A percentile compares a stretch with the other conserved stretches of the same genome.
Conservation (phyloP, 192 early-diverging fungal genomes). For the Ambispora gerdemannii region DNA sequence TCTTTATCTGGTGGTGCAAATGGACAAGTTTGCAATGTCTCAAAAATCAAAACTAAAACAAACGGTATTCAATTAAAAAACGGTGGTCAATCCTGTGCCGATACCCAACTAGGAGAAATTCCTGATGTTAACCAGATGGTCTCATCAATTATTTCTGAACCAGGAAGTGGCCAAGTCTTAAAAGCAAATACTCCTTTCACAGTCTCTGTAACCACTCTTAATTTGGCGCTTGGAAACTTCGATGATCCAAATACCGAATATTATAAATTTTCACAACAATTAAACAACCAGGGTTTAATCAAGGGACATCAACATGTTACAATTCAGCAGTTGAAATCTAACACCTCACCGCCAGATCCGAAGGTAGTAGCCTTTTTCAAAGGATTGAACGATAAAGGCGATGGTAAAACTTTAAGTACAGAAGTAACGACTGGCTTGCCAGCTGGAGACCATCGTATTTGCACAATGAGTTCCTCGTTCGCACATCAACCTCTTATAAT, state of each 20-base stretch:
- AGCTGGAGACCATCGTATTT: conserved; percentile 15
- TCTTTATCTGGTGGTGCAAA: neutral
- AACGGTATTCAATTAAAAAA: neutral
- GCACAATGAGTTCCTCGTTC: neutral
- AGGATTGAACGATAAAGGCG: neutral
- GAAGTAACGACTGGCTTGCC: neutral
- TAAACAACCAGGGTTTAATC: neutral
- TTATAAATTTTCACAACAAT: neutral
- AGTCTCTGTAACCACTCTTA: neutral
- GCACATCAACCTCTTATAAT: conserved; percentile 12
- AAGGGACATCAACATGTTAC: conserved; percentile 15
- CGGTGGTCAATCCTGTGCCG: neutral
- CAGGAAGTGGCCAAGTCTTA: neutral
- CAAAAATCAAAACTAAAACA: neutral
- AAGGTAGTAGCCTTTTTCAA: neutral
- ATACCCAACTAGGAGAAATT: neutral
- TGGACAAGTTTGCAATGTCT: conserved; percentile 6
- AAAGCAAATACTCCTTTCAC: neutral
- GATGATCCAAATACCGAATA: conserved; percentile 5
- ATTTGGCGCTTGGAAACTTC: conserved; percentile 5
- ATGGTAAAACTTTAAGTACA: neutral
- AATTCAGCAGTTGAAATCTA: neutral
- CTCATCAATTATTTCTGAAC: neutral
- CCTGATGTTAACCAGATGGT: neutral
- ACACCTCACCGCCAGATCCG: neutral